Base-by-base conservation (phyloP, 768 basidiomycete species). In the Tubosaeta sp. region DNA sequence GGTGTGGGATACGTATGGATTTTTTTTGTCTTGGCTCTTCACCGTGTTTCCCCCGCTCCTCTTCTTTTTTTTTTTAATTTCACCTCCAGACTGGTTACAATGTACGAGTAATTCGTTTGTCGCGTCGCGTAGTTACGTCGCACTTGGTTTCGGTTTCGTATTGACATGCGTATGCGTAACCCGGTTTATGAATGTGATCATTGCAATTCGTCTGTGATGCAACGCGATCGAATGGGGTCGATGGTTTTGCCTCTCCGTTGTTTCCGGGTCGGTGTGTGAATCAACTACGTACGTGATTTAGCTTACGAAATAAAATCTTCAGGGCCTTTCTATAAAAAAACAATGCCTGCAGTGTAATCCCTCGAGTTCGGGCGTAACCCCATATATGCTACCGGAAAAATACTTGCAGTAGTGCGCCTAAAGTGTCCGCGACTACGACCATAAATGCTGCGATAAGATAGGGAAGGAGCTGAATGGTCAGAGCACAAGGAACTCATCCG, bases 61-160 rank as follows among this genome's bases (percentile, higher is more conserved):
- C 18, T 3, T 19, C 18, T 19, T 19, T 11, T 24, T 42, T 19
- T 40, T 10, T 10, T 29, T 22, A 3, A 19, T 9, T 30, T 19
- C 13, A n/a, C n/a, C 29, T 47, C 12, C 16, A 27, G 25, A 10
- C 6, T 19, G 38, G 6, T 29, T 43, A 30, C 25, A 6, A 11
- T 60, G 59, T 60, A 60, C 44, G 52, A 57, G 21, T 61, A 60
- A 32, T 32, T 22, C 22, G 19, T 16, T 29, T 18, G 43, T 44
- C 41, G 25, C 11, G 29, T 44, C 12, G 30, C 27, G 41, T 12
- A 25, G 16, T 42, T 14, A 4, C 25, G 41, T 42, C n/a, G 41
- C 41, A 42, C 25, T 42, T n/a, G 14, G 24, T 42, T 42, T 9
- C 14, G 14, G 14, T 27, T 18, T 27, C 16, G 41, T 8, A 14